phyloP scores from a whole-genome alignment of 768 basidiomycete species.

The Xerocomellus amylosporus region DNA sequence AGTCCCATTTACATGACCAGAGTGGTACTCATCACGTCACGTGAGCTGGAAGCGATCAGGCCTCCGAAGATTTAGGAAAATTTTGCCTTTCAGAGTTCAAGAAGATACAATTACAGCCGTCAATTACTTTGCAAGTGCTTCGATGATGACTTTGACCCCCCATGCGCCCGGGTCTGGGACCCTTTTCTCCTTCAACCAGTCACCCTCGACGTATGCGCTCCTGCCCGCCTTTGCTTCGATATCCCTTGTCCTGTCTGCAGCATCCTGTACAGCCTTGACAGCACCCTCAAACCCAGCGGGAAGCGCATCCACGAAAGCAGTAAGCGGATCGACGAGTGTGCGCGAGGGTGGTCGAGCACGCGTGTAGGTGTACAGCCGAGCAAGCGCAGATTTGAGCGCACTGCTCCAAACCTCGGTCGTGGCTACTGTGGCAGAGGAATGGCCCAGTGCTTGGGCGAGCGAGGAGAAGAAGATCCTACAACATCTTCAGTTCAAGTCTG shows the following conservation, averaged over 20 bases:
- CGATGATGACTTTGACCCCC: constrained; percentile 76
- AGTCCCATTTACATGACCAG: background rate
- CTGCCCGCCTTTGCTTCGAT: constrained; percentile 84
- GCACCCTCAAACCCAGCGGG: constrained; percentile 46
- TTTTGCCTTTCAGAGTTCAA: background rate
- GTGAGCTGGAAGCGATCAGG: background rate
- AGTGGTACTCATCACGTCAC: constrained; percentile 19
- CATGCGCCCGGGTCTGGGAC: constrained; percentile 90
- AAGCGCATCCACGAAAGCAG: constrained; percentile 58
- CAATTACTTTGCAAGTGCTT: constrained; percentile 41
- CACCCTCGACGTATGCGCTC: constrained; percentile 81
- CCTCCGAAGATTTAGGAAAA: background rate
- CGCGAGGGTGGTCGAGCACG: constrained; percentile 86
- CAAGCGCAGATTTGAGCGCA: constrained; percentile 57
- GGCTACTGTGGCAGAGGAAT: constrained; percentile 24
- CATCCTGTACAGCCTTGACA: constrained; percentile 56
- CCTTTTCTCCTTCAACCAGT: constrained; percentile 55
- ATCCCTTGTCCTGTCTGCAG: constrained; percentile 72
- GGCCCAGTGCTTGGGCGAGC: constrained; percentile 69
- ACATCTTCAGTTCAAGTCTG: background rate
- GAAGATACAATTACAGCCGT: background rate
- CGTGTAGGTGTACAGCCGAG: constrained; percentile 76
- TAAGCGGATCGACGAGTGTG: constrained; percentile 89
- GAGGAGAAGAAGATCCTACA: constrained; percentile 87
- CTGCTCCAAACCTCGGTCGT: constrained; percentile 56